Percentiles rank a stretch among this genome's conserved stretches.
Evolutionary conservation across 1,139 yeast species (phyloP).

Genomic region (Taphrina confusa): DNA sequence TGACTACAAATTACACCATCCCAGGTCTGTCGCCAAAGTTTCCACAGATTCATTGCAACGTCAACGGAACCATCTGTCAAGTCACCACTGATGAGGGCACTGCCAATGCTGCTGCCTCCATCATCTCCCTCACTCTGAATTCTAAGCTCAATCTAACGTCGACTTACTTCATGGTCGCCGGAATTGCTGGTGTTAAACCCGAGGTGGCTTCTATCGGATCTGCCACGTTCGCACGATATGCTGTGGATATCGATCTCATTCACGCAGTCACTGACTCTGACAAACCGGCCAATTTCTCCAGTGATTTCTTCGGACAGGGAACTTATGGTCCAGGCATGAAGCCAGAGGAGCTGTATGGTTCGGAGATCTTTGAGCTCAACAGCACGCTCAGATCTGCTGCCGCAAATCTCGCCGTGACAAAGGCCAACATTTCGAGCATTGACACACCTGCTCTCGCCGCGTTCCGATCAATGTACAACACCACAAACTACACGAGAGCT

Average conservation of each 20-base stretch:
- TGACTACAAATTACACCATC: slow-evolving; percentile 57
- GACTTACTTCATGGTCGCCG: slow-evolving; percentile 65
- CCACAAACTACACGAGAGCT: slow-evolving; percentile 55
- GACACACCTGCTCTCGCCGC: slow-evolving; percentile 13
- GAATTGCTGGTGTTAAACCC: slow-evolving; percentile 70
- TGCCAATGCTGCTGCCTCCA: slow-evolving; percentile 64
- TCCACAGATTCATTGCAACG: slow-evolving; percentile 59
- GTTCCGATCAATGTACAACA: slow-evolving; percentile 39
- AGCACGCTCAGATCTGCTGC: slow-evolving; percentile 63
- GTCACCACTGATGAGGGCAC: slow-evolving; percentile 70
- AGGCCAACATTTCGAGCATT: slow-evolving; percentile 15
- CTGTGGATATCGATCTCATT: slow-evolving; percentile 64
- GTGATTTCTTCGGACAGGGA: slow-evolving; percentile 63
- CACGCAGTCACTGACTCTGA: slow-evolving; percentile 59
- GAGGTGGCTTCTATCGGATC: slow-evolving; percentile 54
- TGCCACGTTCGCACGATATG: slow-evolving; percentile 62
- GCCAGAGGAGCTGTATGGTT: slow-evolving; percentile 62
- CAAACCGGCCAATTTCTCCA: slow-evolving; percentile 56
- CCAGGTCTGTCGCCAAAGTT: slow-evolving; percentile 67
- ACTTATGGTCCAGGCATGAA: slow-evolving; percentile 55
- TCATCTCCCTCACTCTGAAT: slow-evolving; percentile 57
- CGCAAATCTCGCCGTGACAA: slow-evolving; percentile 51
- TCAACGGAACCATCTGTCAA: slow-evolving; percentile 59
- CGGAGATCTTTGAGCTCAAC: slow-evolving; percentile 67
- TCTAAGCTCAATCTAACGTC: slow-evolving; percentile 60